Conservation (phyloP, 495 filamentous ascomycete genomes). For the Ramalina peruviana region DNA sequence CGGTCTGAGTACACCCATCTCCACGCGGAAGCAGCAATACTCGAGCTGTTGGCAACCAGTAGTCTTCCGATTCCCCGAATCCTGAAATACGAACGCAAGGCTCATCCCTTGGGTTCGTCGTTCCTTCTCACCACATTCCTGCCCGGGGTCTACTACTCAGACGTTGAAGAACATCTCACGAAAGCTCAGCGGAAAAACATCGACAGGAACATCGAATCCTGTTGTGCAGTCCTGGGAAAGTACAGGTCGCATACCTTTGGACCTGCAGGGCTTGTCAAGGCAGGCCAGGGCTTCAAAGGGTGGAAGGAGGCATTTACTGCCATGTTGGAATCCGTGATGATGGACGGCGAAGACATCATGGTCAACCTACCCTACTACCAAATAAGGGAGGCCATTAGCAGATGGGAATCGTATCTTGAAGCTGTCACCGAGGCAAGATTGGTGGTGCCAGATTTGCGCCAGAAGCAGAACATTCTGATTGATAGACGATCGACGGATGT, state of each 20-base stretch:
- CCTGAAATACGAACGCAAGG: slow-evolving; percentile 34
- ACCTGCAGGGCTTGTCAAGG: slow-evolving; percentile 32
- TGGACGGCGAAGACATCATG: slow-evolving; percentile 57
- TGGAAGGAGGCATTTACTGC: slow-evolving; percentile 49
- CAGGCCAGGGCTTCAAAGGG: slow-evolving; percentile 31
- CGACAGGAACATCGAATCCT: slow-evolving; percentile 27
- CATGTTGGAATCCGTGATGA: slow-evolving; percentile 47
- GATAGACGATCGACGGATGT: slow-evolving; percentile 32
- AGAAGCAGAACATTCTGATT: slow-evolving; percentile 43
- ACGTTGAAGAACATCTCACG: slow-evolving; percentile 26
- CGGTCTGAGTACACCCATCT: slow-evolving; percentile 43
- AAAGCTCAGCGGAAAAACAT: slow-evolving; percentile 27
- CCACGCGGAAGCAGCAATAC: slow-evolving; percentile 39
- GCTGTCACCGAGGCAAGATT: slow-evolving; percentile 41
- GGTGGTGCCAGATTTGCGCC: slow-evolving; percentile 41
- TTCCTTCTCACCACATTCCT: slow-evolving; percentile 38
- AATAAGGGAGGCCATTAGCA: slow-evolving; percentile 38
- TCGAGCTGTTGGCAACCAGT: slow-evolving; percentile 34
- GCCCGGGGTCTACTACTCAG: slow-evolving; percentile 29
- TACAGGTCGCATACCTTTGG: slow-evolving; percentile 36
- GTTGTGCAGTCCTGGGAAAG: slow-evolving; percentile 24
- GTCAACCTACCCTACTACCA: slow-evolving; percentile 51
- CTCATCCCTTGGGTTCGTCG: slow-evolving; percentile 25
- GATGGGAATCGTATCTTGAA: slow-evolving; percentile 37
- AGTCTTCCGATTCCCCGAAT: slow-evolving; percentile 36